Conservation (phyloP, 768 basidiomycete species). For the Obba rivulosa region DNA sequence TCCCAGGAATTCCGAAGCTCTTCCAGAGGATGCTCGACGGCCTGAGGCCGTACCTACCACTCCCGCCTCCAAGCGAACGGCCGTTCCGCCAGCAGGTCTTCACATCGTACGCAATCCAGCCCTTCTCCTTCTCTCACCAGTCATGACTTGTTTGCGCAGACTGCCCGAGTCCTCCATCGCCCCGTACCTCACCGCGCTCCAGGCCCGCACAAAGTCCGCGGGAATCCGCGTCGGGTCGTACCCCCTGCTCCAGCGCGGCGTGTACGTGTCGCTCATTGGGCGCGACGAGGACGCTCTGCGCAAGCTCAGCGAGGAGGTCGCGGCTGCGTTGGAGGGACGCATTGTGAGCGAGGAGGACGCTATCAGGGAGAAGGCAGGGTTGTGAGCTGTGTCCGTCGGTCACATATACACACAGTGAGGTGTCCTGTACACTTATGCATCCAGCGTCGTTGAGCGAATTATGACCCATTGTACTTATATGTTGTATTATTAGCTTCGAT, state of each 20-base stretch:
- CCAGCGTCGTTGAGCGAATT: too few species aligned
- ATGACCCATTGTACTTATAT: too few species aligned
- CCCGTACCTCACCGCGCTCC: slow-evolving; percentile 78
- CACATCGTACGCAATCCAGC: slow-evolving; percentile 54
- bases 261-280: slow-evolving; percentile 61
- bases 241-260: slow-evolving; percentile 52
- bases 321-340: slow-evolving; percentile 48
- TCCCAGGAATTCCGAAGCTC: slow-evolving; percentile 85
- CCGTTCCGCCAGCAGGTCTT: slow-evolving; percentile 80
- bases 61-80: slow-evolving; percentile 70
- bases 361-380: slow-evolving; percentile 28
- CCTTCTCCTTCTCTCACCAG: not conserved
- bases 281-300: slow-evolving; percentile 39
- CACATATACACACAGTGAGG: too few species aligned
- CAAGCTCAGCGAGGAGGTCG: slow-evolving; percentile 60
- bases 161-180: slow-evolving; percentile 80
- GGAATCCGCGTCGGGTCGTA: slow-evolving; percentile 83
- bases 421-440: too few species aligned
- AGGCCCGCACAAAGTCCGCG: slow-evolving; percentile 64
- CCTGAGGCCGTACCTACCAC: slow-evolving; percentile 66
- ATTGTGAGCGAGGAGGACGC: slow-evolving; percentile 65
- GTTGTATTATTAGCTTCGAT: too few species aligned
- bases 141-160: slow-evolving; percentile 31
- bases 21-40: slow-evolving; percentile 79
- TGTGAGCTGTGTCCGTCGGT: not conserved